These are phyloP conservation scores for Bacterosira constricta DNA, from an alignment of 108 stramenopile species.

Conservation along the genomic window DNA sequence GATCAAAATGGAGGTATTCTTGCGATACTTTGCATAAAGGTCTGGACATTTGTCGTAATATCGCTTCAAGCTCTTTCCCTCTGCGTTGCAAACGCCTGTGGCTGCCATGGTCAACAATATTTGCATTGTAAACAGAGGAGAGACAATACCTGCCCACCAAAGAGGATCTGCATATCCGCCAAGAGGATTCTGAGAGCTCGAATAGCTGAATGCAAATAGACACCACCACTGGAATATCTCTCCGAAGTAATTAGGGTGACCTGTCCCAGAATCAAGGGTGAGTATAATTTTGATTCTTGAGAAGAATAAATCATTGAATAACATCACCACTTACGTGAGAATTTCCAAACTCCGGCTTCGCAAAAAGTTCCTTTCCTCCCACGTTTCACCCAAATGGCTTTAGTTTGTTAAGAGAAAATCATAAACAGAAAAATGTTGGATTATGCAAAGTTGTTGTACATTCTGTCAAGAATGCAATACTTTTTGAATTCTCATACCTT, in stretches of 20 bases:
- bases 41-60: constrained; percentile 65
- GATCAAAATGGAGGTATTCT: constrained; percentile 61
- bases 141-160: constrained; percentile 54
- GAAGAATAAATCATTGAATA: neutral
- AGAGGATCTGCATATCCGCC: constrained; percentile 39
- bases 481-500: too few relatives aligned
- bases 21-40: constrained; percentile 50
- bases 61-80: constrained; percentile 66
- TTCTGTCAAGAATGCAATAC: too few relatives aligned
- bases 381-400: constrained; percentile 54
- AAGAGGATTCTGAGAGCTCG: constrained; percentile 23
- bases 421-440: too few relatives aligned
- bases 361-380: constrained; percentile 67
- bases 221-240: constrained; percentile 79
- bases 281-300: neutral
- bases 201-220: constrained; percentile 44
- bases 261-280: neutral
- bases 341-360: constrained; percentile 57
- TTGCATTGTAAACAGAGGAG: constrained; percentile 70
- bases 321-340: constrained; percentile 34
- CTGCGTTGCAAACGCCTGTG: constrained; percentile 70
- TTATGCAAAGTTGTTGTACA: too few relatives aligned
- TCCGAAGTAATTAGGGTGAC: constrained; percentile 76
- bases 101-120: constrained; percentile 57
- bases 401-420: too few relatives aligned